Evolutionary conservation across 1,284 basidiomycete species (phyloP).

Genomic region (Earliella scabrosa): DNA sequence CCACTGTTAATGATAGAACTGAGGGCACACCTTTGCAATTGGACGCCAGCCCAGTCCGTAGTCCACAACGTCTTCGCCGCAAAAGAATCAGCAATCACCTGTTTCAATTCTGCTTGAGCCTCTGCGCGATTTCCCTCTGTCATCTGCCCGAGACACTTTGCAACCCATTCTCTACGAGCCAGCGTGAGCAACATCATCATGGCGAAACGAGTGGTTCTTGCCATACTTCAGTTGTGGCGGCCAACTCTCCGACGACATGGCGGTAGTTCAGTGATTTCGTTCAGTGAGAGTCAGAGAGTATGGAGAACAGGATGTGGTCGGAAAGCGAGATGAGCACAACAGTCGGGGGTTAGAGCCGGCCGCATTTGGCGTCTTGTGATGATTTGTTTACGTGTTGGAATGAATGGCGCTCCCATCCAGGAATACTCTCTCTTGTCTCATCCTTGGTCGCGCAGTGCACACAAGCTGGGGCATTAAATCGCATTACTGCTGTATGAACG

Average conservation of each 20-base stretch:
- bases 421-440: not conserved
- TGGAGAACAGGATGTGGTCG: not conserved
- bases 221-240: slow-evolving; percentile 44
- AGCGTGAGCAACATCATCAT: slow-evolving; percentile 4
- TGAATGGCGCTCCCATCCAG: not conserved
- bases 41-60: slow-evolving; percentile 84
- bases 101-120: slow-evolving; percentile 80
- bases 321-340: not conserved
- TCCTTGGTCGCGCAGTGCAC: not conserved
- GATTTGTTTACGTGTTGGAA: not conserved
- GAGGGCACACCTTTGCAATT: slow-evolving; percentile 72
- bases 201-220: not conserved
- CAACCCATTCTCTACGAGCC: slow-evolving; percentile 77
- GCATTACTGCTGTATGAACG: slow-evolving; percentile 16
- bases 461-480: slow-evolving; percentile 19
- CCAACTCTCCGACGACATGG: slow-evolving; percentile 43
- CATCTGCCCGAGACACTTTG: slow-evolving; percentile 82
- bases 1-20: not conserved
- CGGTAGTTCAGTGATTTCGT: not conserved
- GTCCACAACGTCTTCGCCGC: slow-evolving; percentile 82
- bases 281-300: not conserved
- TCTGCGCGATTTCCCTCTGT: slow-evolving; percentile 75
- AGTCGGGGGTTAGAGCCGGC: not conserved
- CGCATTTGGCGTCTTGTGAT: not conserved
- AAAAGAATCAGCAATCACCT: slow-evolving; percentile 87